Base-by-base conservation (phyloP, 1,284 basidiomycete species). In the Apiotrichum montevideense region DNA sequence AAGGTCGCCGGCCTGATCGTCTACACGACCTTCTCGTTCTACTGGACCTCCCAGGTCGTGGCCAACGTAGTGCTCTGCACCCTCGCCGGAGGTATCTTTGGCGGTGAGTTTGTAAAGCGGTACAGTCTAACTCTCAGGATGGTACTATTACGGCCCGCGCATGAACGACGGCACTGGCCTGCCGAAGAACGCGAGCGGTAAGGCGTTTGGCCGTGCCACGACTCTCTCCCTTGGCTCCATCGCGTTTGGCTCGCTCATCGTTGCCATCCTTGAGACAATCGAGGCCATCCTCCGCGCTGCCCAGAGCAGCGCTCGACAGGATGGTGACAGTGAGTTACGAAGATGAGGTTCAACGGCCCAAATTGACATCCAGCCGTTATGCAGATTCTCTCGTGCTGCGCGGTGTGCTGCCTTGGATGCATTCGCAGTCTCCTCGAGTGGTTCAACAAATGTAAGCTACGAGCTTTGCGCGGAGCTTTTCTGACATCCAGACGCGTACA, bases 221-320 rank as follows among this genome's bases (percentile, higher is more conserved):
- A 91, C 90, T 0, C 79, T 87, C 53, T 92, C 88, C 1, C 81
- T 96, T 35, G 92, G 90, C 6, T 90, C 88, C 0, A 91, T 95
- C 66, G 88, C 89, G 4, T 92, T 94, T 68, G 91, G 91, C 4
- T 89, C 87, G 2, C 79, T 95, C 66, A 89, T 95, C 61, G 90
- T 95, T 46, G 90, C 92, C 0, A 71, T 95, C 35, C 79, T 95
- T 46, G 91, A 95, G 66, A 70, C 92, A 4, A 64, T 93, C 46
- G 79, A 84, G 46, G 79, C 90, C 56, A 68, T 90, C 43, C 70
- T 94, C 49, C 83, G 85, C 54, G 76, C 83, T 21, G 75, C 85
- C 11, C 80, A 85, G 63, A 83, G 86, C 67, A 85, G 84, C 61
- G 86, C 88, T n/a, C 81, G 80, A 35, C 79, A 79, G 0, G 83